Conservation (phyloP, 2,329 filamentous ascomycete species). For the Alternaria burnsii region DNA sequence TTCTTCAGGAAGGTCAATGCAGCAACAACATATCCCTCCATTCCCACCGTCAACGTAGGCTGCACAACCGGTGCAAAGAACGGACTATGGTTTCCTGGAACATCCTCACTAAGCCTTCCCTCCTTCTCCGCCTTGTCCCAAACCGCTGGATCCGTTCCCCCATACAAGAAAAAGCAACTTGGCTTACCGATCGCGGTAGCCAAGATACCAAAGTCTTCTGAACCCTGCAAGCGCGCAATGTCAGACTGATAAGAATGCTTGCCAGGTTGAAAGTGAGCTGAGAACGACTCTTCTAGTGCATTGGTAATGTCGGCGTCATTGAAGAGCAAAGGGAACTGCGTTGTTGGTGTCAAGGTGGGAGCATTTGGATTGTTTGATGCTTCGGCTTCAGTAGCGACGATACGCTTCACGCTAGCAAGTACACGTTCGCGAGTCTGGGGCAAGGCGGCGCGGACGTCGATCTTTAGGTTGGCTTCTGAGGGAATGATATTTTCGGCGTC, state of each 20-base stretch:
- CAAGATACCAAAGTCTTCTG: conserved; percentile 68
- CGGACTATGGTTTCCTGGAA: conserved; percentile 68
- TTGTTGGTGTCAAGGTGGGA: conserved; percentile 54
- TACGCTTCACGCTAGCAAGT: conserved; percentile 59
- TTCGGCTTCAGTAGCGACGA: conserved; percentile 64
- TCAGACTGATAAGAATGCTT: conserved; percentile 49
- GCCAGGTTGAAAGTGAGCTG: conserved; percentile 53
- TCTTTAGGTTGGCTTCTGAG: conserved; percentile 61
- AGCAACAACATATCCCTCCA: conserved; percentile 60
- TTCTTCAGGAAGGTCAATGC: conserved; percentile 59
- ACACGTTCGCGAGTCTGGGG: conserved; percentile 58
- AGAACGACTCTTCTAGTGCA: conserved; percentile 56
- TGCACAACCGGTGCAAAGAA: conserved; percentile 67
- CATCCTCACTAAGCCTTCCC: conserved; percentile 55
- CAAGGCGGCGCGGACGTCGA: conserved; percentile 63
- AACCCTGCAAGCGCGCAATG: conserved; percentile 55
- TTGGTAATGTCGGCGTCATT: conserved; percentile 60
- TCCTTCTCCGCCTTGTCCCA: conserved; percentile 61
- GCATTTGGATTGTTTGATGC: conserved; percentile 57
- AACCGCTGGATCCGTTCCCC: conserved; percentile 59
- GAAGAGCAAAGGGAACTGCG: conserved; percentile 59
- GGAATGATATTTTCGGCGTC: conserved; percentile 69
- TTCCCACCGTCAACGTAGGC: conserved; percentile 64
- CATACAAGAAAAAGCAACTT: conserved; percentile 65
- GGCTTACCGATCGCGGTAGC: conserved; percentile 61